phyloP scores from a whole-genome alignment of 2,329 filamentous ascomycete species.

The Aspergillus sp. region DNA sequence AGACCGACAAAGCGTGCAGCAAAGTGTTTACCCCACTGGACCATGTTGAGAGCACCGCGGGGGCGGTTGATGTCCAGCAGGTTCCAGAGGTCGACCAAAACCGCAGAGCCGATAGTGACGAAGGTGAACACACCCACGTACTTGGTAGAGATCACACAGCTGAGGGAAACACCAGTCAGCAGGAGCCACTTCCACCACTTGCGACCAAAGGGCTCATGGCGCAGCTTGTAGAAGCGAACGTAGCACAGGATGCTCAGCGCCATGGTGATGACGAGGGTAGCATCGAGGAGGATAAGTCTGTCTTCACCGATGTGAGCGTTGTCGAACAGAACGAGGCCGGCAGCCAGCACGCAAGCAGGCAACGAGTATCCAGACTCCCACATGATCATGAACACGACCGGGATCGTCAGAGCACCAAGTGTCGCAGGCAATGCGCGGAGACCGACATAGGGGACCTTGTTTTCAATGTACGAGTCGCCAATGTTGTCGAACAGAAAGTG shows the following conservation, averaged over 20 bases:
- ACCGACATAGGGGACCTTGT: slow-evolving; percentile 95
- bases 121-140: slow-evolving; percentile 97
- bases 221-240: slow-evolving; percentile 94
- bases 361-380: slow-evolving; percentile 99
- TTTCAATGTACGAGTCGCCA: slow-evolving; percentile 93
- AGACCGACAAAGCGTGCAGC: slow-evolving; percentile 78
- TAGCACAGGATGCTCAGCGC: slow-evolving; percentile 90
- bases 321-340: slow-evolving; percentile 85
- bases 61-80: slow-evolving; percentile 83
- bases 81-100: slow-evolving; percentile 92
- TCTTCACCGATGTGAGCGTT: slow-evolving; percentile 98
- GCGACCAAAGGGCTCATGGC: slow-evolving; percentile 80
- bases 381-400: slow-evolving; percentile 96
- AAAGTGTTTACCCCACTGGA: slow-evolving; percentile 85
- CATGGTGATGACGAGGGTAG: slow-evolving; percentile 92
- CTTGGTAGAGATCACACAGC: slow-evolving; percentile 97
- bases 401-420: slow-evolving; percentile 86
- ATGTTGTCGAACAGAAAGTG: slow-evolving; percentile 99
- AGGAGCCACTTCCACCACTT: slow-evolving; percentile 99
- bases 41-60: slow-evolving; percentile 72
- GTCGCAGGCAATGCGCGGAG: slow-evolving; percentile 90
- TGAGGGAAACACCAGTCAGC: slow-evolving; percentile 87
- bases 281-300: slow-evolving; percentile 87
- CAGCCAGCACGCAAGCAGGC: slow-evolving; percentile 82
- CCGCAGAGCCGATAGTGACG: slow-evolving; percentile 90